A percentile compares a stretch with the other conserved stretches of the same genome.
These are phyloP conservation scores for Madurella fahalii DNA, from an alignment of 2,329 filamentous ascomycete genomes.

Conservation along the genomic window DNA sequence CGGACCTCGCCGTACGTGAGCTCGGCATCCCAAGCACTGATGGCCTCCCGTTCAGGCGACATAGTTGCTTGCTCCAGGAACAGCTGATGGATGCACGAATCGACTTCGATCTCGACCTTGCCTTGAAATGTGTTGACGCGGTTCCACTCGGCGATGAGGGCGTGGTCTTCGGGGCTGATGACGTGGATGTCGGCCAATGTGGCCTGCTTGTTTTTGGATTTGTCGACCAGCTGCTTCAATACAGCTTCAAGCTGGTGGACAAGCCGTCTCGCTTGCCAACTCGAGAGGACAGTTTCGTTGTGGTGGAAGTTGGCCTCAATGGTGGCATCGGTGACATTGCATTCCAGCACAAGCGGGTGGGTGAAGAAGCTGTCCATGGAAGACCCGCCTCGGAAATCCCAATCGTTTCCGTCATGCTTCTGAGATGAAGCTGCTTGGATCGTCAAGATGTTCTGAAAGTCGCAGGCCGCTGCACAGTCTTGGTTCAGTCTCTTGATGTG, in stretches of 20 bases:
- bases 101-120: slow-evolving; percentile 4
- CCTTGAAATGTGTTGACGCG: not conserved
- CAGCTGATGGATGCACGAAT: slow-evolving; percentile 21
- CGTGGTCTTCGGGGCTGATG: slow-evolving; percentile 21
- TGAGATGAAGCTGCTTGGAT: slow-evolving; percentile 15
- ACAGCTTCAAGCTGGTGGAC: slow-evolving; percentile 21
- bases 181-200: slow-evolving; percentile 19
- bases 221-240: slow-evolving; percentile 11
- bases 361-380: slow-evolving; percentile 24
- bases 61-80: slow-evolving; percentile 16
- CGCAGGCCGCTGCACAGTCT: slow-evolving; percentile 21
- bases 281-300: slow-evolving; percentile 20
- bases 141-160: slow-evolving; percentile 21
- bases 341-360: slow-evolving; percentile 25
- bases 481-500: slow-evolving; percentile 21
- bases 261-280: slow-evolving; percentile 22
- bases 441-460: slow-evolving; percentile 23
- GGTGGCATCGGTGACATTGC: slow-evolving; percentile 12
- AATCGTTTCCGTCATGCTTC: slow-evolving; percentile 4
- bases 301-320: slow-evolving; percentile 22
- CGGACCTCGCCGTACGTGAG: slow-evolving; percentile 25
- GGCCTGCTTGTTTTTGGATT: slow-evolving; percentile 1
- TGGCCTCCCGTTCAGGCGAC: slow-evolving; percentile 9
- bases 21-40: slow-evolving; percentile 26
- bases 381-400: slow-evolving; percentile 23